Conservation (phyloP, 306 rosid species). For the Nissolia schottii region DNA sequence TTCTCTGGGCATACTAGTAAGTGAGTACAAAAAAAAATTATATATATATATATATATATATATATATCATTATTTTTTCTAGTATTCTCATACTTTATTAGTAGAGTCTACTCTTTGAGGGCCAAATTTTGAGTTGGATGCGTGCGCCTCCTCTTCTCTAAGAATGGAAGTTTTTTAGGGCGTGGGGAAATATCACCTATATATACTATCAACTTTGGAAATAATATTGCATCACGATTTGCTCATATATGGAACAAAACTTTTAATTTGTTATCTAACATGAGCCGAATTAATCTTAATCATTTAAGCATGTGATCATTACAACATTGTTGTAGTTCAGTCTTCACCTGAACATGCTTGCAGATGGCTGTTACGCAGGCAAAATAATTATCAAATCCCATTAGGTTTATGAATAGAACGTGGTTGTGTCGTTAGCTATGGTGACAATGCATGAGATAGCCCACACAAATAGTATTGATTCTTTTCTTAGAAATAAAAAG, state of each 20-base stretch:
- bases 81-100: not conserved
- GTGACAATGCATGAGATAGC: conserved; percentile 59
- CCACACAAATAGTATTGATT: conserved; percentile 30
- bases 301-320: conserved; percentile 9
- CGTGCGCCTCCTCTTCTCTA: not conserved
- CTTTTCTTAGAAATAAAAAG: conserved; percentile 25
- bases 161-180: not conserved
- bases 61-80: too few relatives aligned
- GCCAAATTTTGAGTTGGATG: not conserved
- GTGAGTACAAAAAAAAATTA: too few relatives aligned
- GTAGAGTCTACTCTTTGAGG: not conserved
- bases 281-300: conserved; percentile 4
- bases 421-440: conserved; percentile 55
- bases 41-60: too few relatives aligned
- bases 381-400: conserved; percentile 38
- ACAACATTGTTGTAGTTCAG: not conserved
- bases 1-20: too few relatives aligned
- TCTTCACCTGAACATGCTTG: conserved; percentile 23
- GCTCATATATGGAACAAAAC: not conserved
- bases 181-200: not conserved
- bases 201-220: not conserved
- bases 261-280: not conserved
- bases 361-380: conserved; percentile 23
- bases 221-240: not conserved
- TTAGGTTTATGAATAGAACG: conserved; percentile 42